Base-by-base conservation (phyloP, 768 basidiomycete species). In the Naganishia kalamii region DNA sequence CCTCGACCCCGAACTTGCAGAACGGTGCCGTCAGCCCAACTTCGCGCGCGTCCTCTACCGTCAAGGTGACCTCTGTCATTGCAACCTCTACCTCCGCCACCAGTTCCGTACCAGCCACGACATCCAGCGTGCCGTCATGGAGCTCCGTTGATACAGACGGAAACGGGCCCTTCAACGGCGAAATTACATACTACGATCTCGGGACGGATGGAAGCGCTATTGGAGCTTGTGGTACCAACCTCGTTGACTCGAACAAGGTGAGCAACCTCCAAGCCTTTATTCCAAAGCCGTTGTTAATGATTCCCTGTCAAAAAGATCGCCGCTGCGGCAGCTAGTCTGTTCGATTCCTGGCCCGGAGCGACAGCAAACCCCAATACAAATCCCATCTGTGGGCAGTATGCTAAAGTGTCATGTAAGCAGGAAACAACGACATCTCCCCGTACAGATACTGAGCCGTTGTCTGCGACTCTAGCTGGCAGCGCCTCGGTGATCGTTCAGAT, bases 341-440 rank as follows among this genome's bases (percentile, higher is more conserved):
- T 82, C 73, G 87, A 88, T 72, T 68, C 5, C 21, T 87, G 79
- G 80, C 85, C 85, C 19, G 82, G 83, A 27, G 80, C 54, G 6
- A 65, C 50, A 1, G n/a, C 44, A 6, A 84, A 91, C 80, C 87
- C 89, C 29, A 91, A 90, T 76, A 71, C 68, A 62, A 90, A 92
- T 80, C 88, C 89, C 35, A 75, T 91, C 62, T 91, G 90, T 74
- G 79, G 79, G 69, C 81, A 77, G 71, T 69, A 78, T 61, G 78
- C 87, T 62, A 70, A 23, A 0, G 78, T 78, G 10, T 67, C 23
- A 5, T 88, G 66, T 67, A 37, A 67, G 61, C 35, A 63, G 4
- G 65, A 5, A 6, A 10, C 12, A 44, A n/a, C 19, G 7, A 44
- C 19, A 6, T n/a, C 13, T 6, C 7, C 13, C 5, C 7, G 21